Percentiles rank a stretch among this genome's conserved stretches.
Evolutionary conservation across 345 rosid species (phyloP).

Genomic region (Alliaria petiolata): DNA sequence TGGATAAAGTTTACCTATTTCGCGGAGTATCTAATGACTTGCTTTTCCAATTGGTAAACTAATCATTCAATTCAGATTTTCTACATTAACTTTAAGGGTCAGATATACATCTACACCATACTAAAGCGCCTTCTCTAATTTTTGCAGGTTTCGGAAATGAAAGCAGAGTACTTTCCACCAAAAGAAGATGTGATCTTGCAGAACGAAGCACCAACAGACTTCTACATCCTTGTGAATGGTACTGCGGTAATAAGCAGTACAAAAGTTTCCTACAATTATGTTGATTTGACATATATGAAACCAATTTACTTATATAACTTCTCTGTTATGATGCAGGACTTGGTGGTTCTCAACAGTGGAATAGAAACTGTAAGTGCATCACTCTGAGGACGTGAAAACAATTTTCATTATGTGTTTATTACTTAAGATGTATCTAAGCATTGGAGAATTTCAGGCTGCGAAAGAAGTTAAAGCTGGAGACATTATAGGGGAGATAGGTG

Average conservation of each 20-base stretch:
- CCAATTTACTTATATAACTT: background rate
- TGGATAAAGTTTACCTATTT: constrained; percentile 65
- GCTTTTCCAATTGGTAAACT: constrained; percentile 68
- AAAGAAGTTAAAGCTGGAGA: constrained; percentile 75
- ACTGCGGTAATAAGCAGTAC: constrained; percentile 49
- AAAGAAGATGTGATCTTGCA: constrained; percentile 82
- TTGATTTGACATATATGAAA: background rate
- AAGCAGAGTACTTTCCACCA: constrained; percentile 83
- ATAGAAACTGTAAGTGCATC: constrained; percentile 47
- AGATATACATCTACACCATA: too few species aligned
- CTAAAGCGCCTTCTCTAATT: background rate
- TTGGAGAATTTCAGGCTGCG: constrained; percentile 46
- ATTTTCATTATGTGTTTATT: background rate
- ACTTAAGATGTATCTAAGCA: background rate
- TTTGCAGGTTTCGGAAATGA: constrained; percentile 73
- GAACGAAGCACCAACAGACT: constrained; percentile 84
- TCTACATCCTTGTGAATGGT: constrained; percentile 67
- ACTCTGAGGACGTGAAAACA: background rate
- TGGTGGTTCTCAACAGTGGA: constrained; percentile 43
- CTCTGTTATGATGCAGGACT: constrained; percentile 42
- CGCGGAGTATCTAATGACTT: constrained; percentile 68
- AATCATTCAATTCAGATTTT: too few species aligned
- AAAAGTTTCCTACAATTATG: background rate
- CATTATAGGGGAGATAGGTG: constrained; percentile 83
- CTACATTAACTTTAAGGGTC: too few species aligned